Base-by-base conservation (phyloP, 306 rosid species). In the Cicer judaicum region DNA sequence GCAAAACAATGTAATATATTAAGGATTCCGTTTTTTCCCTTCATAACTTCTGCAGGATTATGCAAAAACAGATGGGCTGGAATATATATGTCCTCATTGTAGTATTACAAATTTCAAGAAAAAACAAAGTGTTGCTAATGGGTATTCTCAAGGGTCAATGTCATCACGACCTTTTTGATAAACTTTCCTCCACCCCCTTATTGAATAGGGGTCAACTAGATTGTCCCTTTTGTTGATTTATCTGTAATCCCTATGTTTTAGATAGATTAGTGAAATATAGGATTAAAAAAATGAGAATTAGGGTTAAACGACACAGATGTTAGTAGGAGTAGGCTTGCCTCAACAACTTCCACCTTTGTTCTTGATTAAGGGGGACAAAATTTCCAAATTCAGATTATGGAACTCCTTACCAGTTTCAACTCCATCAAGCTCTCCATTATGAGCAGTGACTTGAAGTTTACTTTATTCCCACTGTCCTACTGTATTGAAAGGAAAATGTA, bases 31-130 rank as follows among this genome's bases (percentile, higher is more conserved):
- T 64, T 46, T 64, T 53, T 75, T 66, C 40, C 5, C 36, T 49
- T 50, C n/a, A 39, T 50, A 80, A 75, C 59, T 75, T 79, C 24
- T 77, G 83, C 90, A 95, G 99, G 99, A 95, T 90, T 95, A 95
- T 81, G 99, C 99, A 63, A 95, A 95, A 81, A 95, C 99, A 67
- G 99, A 95, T 76, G 99, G 99, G 62, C 89, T 95, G 76, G 99
- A 95, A 77, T 95, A 95, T 83, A 89, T 92, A 43, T 95, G 99
- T 77, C 99, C 99, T 70, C 99, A 92, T 72, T 95, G 99, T 88
- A 95, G 98, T 80, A 55, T 89, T 53, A 86, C 97, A 61, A 95
- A 88, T 79, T 92, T 89, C 91, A 95, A 92, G 96, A 91, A 94
- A 87, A 95, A 92, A 84, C 95, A 87, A 67, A 80, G 86, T 76